phyloP scores from a whole-genome alignment of 768 basidiomycete species.

The Calocybe gangraenosa region DNA sequence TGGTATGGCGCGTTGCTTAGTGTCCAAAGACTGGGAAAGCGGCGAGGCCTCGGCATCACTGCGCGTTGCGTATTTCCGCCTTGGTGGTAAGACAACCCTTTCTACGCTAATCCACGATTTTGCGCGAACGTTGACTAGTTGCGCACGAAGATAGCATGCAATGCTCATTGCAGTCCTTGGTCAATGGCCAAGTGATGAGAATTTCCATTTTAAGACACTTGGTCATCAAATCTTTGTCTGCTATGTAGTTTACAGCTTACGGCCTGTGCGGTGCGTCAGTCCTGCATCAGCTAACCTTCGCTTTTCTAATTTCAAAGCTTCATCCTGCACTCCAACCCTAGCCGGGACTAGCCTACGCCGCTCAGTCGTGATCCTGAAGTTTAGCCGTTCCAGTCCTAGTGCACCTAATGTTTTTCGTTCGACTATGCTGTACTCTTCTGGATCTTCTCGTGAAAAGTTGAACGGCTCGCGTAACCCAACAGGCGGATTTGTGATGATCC shows the following conservation, averaged over 20 bases:
- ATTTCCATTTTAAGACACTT: neutral
- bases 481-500: constrained; percentile 66
- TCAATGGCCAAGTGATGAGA: no score
- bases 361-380: constrained; percentile 44
- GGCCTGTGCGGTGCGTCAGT: no score
- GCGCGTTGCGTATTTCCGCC: constrained; percentile 44
- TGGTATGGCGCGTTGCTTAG: constrained; percentile 39
- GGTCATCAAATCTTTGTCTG: neutral
- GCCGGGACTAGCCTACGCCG: constrained; percentile 44
- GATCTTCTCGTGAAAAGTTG: constrained; percentile 40
- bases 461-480: constrained; percentile 53
- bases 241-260: no score
- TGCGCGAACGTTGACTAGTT: constrained; percentile 7
- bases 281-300: constrained; percentile 25
- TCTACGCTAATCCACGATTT: constrained; percentile 1
- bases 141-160: constrained; percentile 9
- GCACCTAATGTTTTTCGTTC: constrained; percentile 56
- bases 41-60: constrained; percentile 40
- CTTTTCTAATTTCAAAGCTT: constrained; percentile 48
- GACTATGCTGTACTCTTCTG: constrained; percentile 50
- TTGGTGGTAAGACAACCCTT: neutral
- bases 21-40: constrained; percentile 64
- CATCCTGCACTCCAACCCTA: constrained; percentile 37
- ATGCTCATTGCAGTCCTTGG: constrained; percentile 15
- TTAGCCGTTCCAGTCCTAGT: constrained; percentile 41